Base-by-base conservation (phyloP, 495 filamentous ascomycete genomes). In the Pseudevernia furfuracea region DNA sequence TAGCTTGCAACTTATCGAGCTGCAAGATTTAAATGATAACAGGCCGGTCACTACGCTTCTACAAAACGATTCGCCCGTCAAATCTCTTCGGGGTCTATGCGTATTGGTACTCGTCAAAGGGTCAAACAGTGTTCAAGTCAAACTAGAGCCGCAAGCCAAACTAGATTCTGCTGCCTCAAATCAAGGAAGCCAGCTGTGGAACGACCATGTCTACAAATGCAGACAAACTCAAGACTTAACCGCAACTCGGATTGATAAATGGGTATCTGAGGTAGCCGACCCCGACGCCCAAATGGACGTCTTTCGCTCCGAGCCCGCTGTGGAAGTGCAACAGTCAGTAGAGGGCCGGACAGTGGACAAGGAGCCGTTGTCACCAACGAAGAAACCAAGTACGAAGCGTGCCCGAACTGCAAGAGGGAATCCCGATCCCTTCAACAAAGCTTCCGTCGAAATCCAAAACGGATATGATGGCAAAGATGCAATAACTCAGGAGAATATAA, bases 1-100 rank as follows among this genome's bases (percentile, higher is more conserved):
- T 23, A 55, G 30, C 23, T 58, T 67, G 46, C 57, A 58, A 44
- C 49, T 67, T 37, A 60, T 34, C 21, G 23, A 62, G 37, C 39
- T 67, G 6, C 46, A 60, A 49, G 58, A 67, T 19, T 55, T 66
- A 39, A 41, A 46, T 21, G 62, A 65, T 34, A 39, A 38, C 14
- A 61, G 62, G 43, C 48, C 15, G 25, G 66, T 28, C 44, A 43
- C 58, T 32, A 68, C 58, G 19, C 62, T 68, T 10, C 37, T 68
- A 9, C 32, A 23, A 37, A 38, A 37, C 14, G 36, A 32, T 39
- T 68, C 62, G 23, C 46, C 41, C 9, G 28, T 59, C 34, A 62
- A 63, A 36, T 38, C 59, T 17, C 8, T 67, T 19, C 30, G 60
- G 25, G 36, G 38, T 58, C 25, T 46, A 7, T 43, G 63, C 39